Percentiles rank a stretch among this genome's conserved stretches.
Conservation (phyloP, 768 basidiomycete genomes). For the Suillus sp. region DNA sequence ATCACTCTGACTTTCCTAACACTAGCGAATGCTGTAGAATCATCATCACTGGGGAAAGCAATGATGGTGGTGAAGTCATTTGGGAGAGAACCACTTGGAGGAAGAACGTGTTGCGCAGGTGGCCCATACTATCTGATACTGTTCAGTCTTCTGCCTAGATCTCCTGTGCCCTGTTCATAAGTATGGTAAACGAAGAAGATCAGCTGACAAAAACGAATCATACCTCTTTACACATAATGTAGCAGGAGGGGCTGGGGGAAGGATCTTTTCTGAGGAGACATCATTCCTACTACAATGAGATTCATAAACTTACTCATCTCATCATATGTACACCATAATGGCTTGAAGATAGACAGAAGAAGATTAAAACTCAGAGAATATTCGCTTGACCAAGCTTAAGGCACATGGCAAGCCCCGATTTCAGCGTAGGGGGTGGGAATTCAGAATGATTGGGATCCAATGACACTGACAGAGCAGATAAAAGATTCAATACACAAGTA, state of each 20-base stretch:
- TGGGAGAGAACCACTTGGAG: constrained; percentile 71
- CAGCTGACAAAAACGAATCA: constrained; percentile 22
- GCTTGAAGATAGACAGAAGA: too few species aligned
- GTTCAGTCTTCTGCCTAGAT: constrained; percentile 75
- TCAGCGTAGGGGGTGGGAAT: too few species aligned
- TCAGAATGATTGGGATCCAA: too few species aligned
- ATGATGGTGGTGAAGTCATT: constrained; percentile 59
- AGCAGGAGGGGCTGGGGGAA: constrained; percentile 87
- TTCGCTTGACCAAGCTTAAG: too few species aligned
- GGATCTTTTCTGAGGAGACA: constrained; percentile 83
- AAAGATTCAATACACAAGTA: too few species aligned
- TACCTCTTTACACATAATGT: constrained; percentile 80
- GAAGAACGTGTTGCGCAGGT: constrained; percentile 71
- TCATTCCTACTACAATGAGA: too few species aligned
- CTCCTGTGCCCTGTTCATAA: constrained; percentile 69
- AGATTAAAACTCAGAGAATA: too few species aligned
- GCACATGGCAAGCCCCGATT: too few species aligned
- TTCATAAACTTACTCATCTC: too few species aligned
- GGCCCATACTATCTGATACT: constrained; percentile 67
- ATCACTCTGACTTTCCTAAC: constrained; percentile 96
- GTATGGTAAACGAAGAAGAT: constrained; percentile 19
- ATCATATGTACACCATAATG: too few species aligned
- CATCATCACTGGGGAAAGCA: constrained; percentile 56
- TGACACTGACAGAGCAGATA: too few species aligned
- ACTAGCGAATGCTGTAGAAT: constrained; percentile 38